Conservation (phyloP, 2,329 filamentous ascomycete genomes). For the Corniculantispora saksenae region DNA sequence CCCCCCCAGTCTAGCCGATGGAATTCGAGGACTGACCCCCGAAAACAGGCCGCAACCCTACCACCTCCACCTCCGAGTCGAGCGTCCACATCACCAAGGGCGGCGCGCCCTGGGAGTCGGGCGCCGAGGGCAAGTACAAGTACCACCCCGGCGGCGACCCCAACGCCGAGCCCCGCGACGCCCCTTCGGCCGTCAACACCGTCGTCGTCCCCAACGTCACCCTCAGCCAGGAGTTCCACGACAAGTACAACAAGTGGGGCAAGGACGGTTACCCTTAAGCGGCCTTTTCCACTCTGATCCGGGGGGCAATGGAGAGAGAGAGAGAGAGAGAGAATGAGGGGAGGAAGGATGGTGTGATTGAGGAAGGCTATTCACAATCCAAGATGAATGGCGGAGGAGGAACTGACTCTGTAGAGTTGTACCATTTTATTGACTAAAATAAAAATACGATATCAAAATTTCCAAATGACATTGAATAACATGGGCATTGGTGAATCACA, state of each 20-base stretch:
- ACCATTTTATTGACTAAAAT: background rate
- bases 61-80: constrained; percentile 78
- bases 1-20: too few species aligned
- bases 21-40: too few species aligned
- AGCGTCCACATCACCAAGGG: constrained; percentile 71
- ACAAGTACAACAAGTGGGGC: constrained; percentile 99
- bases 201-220: constrained; percentile 93
- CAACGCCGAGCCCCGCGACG: constrained; percentile 75
- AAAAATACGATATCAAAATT: background rate
- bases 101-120: constrained; percentile 90
- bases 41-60: constrained; percentile 73
- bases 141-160: constrained; percentile 86
- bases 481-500: background rate
- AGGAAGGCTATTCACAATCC: too few species aligned
- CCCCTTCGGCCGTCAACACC: constrained; percentile 91
- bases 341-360: background rate
- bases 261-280: constrained; percentile 83
- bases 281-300: too few species aligned
- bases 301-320: too few species aligned
- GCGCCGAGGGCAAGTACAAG: constrained; percentile 66
- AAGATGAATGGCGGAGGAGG: too few species aligned
- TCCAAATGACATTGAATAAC: background rate
- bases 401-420: too few species aligned
- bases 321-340: too few species aligned
- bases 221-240: constrained; percentile 89